A percentile compares a stretch with the other conserved stretches of the same genome.
Conservation (phyloP, 116 monocot species). For the Phalaenopsis hybrid region DNA sequence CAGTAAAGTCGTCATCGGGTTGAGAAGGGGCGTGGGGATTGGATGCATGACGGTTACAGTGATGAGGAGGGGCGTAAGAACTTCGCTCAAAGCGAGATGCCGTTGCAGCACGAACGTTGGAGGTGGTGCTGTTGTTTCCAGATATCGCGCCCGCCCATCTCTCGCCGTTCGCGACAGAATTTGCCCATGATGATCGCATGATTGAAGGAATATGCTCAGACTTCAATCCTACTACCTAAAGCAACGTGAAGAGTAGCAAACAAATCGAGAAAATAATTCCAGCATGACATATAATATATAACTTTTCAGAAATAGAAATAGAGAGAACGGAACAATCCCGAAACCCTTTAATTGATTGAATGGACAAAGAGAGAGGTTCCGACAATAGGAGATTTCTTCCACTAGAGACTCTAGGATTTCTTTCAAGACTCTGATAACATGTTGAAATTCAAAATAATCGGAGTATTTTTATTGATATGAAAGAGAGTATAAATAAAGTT, state of each 20-base stretch:
- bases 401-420: too few relatives aligned
- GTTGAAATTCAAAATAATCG: too few relatives aligned
- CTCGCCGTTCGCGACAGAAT: constrained; percentile 57
- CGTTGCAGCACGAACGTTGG: constrained; percentile 10
- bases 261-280: constrained; percentile 6
- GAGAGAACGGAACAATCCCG: neutral
- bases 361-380: neutral
- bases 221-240: neutral
- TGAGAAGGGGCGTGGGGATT: neutral
- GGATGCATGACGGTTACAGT: constrained; percentile 41
- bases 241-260: neutral
- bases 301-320: neutral
- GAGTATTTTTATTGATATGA: too few relatives aligned
- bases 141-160: constrained; percentile 40
- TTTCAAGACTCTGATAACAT: too few relatives aligned
- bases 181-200: constrained; percentile 53
- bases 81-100: constrained; percentile 14
- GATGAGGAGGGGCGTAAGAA: constrained; percentile 71
- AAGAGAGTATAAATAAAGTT: too few relatives aligned
- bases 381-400: too few relatives aligned
- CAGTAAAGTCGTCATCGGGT: neutral
- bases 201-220: neutral
- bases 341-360: constrained; percentile 5
- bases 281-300: neutral
- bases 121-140: constrained; percentile 9